These are phyloP conservation scores for Debaryomyces coudertii DNA, from an alignment of 1,139 yeast species.

Conservation along the genomic window DNA sequence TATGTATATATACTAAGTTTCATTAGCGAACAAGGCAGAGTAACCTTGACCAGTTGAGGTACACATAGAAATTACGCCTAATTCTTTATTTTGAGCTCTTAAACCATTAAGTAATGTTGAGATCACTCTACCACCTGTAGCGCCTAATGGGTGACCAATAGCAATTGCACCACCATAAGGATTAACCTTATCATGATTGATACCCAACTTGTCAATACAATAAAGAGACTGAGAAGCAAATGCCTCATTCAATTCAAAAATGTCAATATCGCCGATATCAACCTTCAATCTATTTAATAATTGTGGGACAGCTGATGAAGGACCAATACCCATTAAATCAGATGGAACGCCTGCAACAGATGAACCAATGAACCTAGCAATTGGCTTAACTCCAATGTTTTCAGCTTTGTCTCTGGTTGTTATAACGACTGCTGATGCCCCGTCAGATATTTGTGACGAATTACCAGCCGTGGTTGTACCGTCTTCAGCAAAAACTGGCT, in stretches of 20 bases:
- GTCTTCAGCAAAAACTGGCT: conserved; percentile 37
- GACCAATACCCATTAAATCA: conserved; percentile 45
- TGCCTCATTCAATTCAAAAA: conserved; percentile 46
- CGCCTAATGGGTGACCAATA: conserved; percentile 47
- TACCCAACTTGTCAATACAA: conserved; percentile 33
- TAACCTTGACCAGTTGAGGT: conserved; percentile 49
- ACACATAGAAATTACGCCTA: conserved; percentile 47
- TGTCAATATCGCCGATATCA: conserved; percentile 32
- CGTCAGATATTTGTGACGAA: conserved; percentile 46
- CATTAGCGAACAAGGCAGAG: conserved; percentile 41
- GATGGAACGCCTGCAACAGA: conserved; percentile 41
- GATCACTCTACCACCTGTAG: conserved; percentile 41
- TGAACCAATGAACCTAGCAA: conserved; percentile 45
- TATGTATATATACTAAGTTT: conserved; percentile 16
- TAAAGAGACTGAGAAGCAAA: conserved; percentile 45
- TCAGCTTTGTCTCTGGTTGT: conserved; percentile 41
- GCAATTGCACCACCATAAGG: conserved; percentile 50
- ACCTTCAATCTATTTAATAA: conserved; percentile 30
- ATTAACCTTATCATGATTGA: conserved; percentile 36
- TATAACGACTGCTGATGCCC: conserved; percentile 44
- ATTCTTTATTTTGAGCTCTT: conserved; percentile 28
- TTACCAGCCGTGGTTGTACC: conserved; percentile 49
- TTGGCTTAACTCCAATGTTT: conserved; percentile 35
- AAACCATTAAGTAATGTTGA: conserved; percentile 40
- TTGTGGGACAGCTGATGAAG: conserved; percentile 41